Percentiles rank a stretch among this genome's conserved stretches.
These are phyloP conservation scores for Flaveria ramosissima DNA, from an alignment of 129 eudicot species.

Conservation along the genomic window DNA sequence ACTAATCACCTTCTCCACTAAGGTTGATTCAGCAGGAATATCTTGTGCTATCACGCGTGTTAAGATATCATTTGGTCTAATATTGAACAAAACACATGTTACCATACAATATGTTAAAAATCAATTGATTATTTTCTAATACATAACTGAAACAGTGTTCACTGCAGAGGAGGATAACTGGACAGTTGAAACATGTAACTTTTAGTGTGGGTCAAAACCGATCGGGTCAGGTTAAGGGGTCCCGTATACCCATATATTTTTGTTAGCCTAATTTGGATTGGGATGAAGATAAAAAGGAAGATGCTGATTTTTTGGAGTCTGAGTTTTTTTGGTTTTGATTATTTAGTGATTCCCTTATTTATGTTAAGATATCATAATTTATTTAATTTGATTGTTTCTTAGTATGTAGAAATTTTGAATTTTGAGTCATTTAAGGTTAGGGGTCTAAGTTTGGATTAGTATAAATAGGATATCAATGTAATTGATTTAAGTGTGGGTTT, in stretches of 20 bases:
- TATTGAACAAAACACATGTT: constrained; percentile 13
- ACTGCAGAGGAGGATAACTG: neutral
- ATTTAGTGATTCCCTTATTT: too few relatives aligned
- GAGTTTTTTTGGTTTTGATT: too few relatives aligned
- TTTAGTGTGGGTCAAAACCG: neutral
- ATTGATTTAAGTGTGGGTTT: too few relatives aligned
- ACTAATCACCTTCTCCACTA: constrained; percentile 72
- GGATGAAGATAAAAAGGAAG: too few relatives aligned
- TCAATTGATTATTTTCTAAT: neutral
- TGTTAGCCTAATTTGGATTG: too few relatives aligned
- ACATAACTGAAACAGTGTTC: neutral
- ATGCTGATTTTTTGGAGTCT: too few relatives aligned
- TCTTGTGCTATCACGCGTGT: constrained; percentile 89
- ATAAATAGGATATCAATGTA: too few relatives aligned
- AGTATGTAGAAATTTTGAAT: too few relatives aligned
- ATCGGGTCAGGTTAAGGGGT: neutral
- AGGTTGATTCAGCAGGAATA: constrained; percentile 76
- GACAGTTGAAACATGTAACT: neutral
- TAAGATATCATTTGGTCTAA: constrained; percentile 71
- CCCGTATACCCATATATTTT: neutral
- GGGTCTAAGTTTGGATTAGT: too few relatives aligned
- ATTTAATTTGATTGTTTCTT: too few relatives aligned
- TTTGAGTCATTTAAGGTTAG: too few relatives aligned
- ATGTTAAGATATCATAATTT: too few relatives aligned
- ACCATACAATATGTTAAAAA: neutral